Percentiles rank a stretch among this genome's conserved stretches.
Evolutionary conservation across 2,329 filamentous ascomycete species (phyloP).

Genomic region (Fonsecaea pugnacius): DNA sequence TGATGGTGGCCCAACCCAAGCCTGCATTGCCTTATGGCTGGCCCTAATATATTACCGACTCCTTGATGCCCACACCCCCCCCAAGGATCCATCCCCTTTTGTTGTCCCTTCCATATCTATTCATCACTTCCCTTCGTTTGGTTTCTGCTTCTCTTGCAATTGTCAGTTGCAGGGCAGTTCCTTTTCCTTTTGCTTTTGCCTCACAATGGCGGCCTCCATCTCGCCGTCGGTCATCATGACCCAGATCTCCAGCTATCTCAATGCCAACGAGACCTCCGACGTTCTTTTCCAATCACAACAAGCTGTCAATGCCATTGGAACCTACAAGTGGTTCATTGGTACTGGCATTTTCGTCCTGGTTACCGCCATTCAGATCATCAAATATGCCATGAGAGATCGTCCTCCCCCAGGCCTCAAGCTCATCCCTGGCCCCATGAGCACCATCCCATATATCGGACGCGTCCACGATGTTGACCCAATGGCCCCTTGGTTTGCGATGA

Average conservation of each 20-base stretch:
- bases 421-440: conserved; percentile 35
- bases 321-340: conserved; percentile 39
- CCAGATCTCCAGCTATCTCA: conserved; percentile 36
- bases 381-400: conserved; percentile 35
- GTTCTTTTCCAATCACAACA: conserved; percentile 37
- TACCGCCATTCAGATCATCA: conserved; percentile 47
- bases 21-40: conserved; percentile 2
- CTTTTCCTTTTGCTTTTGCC: background rate
- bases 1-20: conserved; percentile 2
- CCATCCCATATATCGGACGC: conserved; percentile 38
- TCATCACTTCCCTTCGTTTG: conserved; percentile 23
- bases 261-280: conserved; percentile 34
- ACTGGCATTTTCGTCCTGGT: conserved; percentile 37
- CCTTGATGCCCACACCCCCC: conserved; percentile 7
- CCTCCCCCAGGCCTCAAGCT: conserved; percentile 38
- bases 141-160: conserved; percentile 19
- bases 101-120: conserved; percentile 20
- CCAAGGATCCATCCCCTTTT: conserved; percentile 18
- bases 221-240: conserved; percentile 40
- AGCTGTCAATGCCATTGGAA: conserved; percentile 35
- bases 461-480: conserved; percentile 39
- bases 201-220: conserved; percentile 37
- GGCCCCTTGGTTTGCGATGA: conserved; percentile 39
- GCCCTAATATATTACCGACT: conserved; percentile 17
- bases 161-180: conserved; percentile 22